These are phyloP conservation scores for Ambrosia trifida DNA, from an alignment of 129 eudicot genomes.

Conservation along the genomic window DNA sequence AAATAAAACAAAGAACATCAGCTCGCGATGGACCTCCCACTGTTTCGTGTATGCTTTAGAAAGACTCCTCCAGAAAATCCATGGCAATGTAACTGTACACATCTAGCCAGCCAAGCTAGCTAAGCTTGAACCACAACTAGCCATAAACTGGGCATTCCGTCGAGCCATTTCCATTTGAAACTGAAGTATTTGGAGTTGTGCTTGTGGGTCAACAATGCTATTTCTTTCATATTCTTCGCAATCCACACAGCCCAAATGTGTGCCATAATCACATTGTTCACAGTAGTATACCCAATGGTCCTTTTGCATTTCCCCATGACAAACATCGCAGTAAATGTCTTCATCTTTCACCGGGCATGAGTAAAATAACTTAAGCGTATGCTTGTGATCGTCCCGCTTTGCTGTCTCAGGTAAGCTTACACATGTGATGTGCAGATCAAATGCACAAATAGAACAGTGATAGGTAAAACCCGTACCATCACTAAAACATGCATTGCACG, in stretches of 20 bases:
- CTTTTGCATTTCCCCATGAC: constrained; percentile 47
- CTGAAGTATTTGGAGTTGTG: constrained; percentile 35
- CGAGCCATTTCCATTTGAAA: constrained; percentile 35
- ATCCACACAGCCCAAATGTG: constrained; percentile 60
- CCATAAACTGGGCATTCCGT: constrained; percentile 32
- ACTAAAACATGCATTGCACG: constrained; percentile 63
- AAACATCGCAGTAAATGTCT: constrained; percentile 50
- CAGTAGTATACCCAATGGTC: constrained; percentile 64
- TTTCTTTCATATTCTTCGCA: constrained; percentile 31
- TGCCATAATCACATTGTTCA: constrained; percentile 56
- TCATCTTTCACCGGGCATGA: constrained; percentile 39
- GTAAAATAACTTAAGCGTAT: constrained; percentile 44
- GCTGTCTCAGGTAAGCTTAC: constrained; percentile 51
- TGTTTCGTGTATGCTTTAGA: too few species aligned
- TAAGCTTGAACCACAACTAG: constrained; percentile 33
- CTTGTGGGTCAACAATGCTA: constrained; percentile 31
- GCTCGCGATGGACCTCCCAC: too few species aligned
- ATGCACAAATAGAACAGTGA: constrained; percentile 55
- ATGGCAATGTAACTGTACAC: too few species aligned
- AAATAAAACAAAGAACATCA: too few species aligned
- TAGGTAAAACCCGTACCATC: constrained; percentile 56
- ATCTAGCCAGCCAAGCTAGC: not conserved
- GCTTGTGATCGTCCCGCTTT: constrained; percentile 53
- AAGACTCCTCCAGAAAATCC: too few species aligned
- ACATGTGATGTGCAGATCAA: constrained; percentile 66